phyloP scores from a whole-genome alignment of 805 yeast genomes.

The Barnettozyma sucrosica region DNA sequence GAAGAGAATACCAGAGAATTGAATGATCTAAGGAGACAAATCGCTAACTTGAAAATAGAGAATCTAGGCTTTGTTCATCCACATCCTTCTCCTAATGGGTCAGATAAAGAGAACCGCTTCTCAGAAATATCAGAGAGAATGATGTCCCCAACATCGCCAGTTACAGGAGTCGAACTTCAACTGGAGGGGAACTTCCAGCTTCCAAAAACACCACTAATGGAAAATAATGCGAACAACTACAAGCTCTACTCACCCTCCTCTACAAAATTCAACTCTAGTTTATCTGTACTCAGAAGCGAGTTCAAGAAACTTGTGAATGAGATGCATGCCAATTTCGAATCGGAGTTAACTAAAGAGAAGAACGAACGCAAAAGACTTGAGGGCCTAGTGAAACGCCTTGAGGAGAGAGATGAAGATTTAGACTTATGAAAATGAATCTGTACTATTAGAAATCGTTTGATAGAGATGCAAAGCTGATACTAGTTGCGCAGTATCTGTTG shows the following conservation, averaged over 20 bases:
- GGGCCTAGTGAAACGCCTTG: slow-evolving; percentile 32
- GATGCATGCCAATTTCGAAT: slow-evolving; percentile 56
- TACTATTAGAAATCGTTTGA: background rate
- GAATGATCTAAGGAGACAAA: slow-evolving; percentile 38
- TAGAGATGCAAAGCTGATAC: background rate
- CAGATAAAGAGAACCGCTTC: slow-evolving; percentile 13
- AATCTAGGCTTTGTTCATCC: slow-evolving; percentile 17
- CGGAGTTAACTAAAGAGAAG: slow-evolving; percentile 51
- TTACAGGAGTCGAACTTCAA: slow-evolving; percentile 20
- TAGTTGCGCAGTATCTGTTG: too few relatives aligned
- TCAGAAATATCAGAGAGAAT: background rate
- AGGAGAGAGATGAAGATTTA: slow-evolving; percentile 16
- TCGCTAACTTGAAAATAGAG: slow-evolving; percentile 33
- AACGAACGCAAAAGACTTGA: slow-evolving; percentile 42
- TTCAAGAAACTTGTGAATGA: slow-evolving; percentile 60
- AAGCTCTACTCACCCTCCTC: slow-evolving; percentile 16
- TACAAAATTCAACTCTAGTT: slow-evolving; percentile 31
- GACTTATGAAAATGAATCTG: slow-evolving; percentile 5
- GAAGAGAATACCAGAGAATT: slow-evolving; percentile 35
- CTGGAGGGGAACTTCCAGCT: slow-evolving; percentile 9
- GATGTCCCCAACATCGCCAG: slow-evolving; percentile 15
- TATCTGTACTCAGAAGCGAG: slow-evolving; percentile 58
- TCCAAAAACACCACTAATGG: slow-evolving; percentile 22
- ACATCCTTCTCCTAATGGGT: slow-evolving; percentile 5
- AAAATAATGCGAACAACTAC: slow-evolving; percentile 13